Percentiles rank a stretch among this genome's conserved stretches.
These are phyloP conservation scores for Plectosphaerella cucumerina DNA, from an alignment of 2,329 filamentous ascomycete genomes.

Conservation along the genomic window DNA sequence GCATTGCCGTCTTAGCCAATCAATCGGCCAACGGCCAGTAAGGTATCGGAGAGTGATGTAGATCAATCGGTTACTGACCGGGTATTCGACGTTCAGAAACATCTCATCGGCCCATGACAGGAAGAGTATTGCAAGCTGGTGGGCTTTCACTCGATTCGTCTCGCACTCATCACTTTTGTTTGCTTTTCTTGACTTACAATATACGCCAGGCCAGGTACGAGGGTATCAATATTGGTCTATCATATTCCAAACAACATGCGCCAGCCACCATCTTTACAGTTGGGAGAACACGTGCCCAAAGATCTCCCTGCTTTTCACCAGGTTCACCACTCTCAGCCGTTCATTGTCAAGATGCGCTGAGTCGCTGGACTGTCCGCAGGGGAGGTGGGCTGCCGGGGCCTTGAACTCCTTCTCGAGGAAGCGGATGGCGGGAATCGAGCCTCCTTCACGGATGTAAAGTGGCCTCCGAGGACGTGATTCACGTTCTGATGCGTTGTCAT, in stretches of 20 bases:
- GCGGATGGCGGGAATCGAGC: constrained; percentile 88
- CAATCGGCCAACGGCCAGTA: too few relatives aligned
- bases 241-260: not conserved
- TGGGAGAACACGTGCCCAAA: constrained; percentile 80
- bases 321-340: constrained; percentile 78
- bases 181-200: too few relatives aligned
- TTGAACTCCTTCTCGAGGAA: constrained; percentile 93
- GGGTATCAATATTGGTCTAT: constrained; percentile 3
- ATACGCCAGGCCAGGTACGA: not conserved
- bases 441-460: constrained; percentile 91
- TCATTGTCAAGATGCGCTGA: constrained; percentile 94
- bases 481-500: constrained; percentile 11
- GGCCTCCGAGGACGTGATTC: constrained; percentile 51
- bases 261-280: constrained; percentile 32
- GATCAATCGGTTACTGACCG: too few relatives aligned
- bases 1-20: too few relatives aligned
- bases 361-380: constrained; percentile 92
- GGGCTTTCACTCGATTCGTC: too few relatives aligned
- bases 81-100: too few relatives aligned
- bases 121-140: too few relatives aligned
- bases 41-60: too few relatives aligned
- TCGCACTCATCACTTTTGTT: too few relatives aligned
- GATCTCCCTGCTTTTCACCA: constrained; percentile 89
- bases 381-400: constrained; percentile 86
- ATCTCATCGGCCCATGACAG: too few relatives aligned